A percentile compares a stretch with the other conserved stretches of the same genome.
Evolutionary conservation across 345 rosid genomes (phyloP).

Genomic region (Eucalyptus erythrocorys): DNA sequence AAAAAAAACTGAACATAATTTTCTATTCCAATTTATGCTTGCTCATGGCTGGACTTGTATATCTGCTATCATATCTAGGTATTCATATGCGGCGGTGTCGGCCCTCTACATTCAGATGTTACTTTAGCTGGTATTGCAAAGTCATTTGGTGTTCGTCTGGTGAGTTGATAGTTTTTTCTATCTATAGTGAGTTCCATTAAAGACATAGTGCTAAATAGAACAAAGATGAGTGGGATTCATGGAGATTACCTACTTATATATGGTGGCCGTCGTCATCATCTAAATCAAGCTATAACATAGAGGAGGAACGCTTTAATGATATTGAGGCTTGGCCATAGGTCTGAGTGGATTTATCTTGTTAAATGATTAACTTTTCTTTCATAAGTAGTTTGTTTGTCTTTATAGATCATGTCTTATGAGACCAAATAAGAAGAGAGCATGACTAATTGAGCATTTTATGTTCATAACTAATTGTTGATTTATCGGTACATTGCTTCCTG

Average conservation of each 20-base stretch:
- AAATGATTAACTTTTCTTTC: background rate
- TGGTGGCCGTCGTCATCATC: background rate
- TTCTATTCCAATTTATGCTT: background rate
- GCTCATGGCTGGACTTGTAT: background rate
- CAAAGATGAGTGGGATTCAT: background rate
- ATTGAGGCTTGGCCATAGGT: background rate
- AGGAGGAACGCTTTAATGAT: background rate
- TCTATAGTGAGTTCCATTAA: background rate
- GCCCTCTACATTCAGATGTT: slow-evolving; percentile 94
- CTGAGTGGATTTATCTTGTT: background rate
- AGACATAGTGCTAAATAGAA: background rate
- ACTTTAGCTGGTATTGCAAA: slow-evolving; percentile 89
- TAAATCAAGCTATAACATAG: background rate
- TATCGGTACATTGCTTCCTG: background rate
- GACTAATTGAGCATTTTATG: background rate
- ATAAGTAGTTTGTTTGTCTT: background rate
- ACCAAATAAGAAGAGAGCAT: background rate
- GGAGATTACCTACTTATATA: background rate
- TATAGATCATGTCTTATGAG: background rate
- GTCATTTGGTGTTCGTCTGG: slow-evolving; percentile 98
- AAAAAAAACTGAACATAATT: background rate
- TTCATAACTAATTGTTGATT: background rate
- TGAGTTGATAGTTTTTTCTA: slow-evolving; percentile 12
- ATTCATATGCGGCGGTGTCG: slow-evolving; percentile 83
- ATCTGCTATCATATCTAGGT: slow-evolving; percentile 24